Evolutionary conservation across 2,329 filamentous ascomycete genomes (phyloP).

Genomic region (Xylariaceae sp.): DNA sequence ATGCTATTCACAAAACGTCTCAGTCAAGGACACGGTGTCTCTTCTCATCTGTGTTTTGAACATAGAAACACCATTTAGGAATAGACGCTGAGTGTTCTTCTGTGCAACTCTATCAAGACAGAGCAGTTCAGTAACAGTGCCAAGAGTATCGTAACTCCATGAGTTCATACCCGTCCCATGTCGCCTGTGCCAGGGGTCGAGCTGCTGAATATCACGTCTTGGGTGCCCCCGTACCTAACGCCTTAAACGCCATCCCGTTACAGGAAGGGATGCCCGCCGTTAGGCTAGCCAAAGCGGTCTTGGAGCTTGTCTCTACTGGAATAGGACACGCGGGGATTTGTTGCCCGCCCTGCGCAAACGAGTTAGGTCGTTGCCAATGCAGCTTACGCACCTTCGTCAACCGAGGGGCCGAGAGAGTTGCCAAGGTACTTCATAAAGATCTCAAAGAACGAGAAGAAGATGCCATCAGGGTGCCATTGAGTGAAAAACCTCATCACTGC

Average conservation of each 20-base stretch:
- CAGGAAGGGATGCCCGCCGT: slow-evolving; percentile 5
- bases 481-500: neutral
- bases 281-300: neutral
- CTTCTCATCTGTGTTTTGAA: no score
- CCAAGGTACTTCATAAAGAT: neutral
- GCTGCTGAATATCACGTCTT: neutral
- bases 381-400: no score
- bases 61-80: no score
- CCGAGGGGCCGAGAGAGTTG: no score
- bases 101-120: neutral
- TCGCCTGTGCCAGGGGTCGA: slow-evolving; percentile 5
- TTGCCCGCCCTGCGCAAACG: slow-evolving; percentile 1
- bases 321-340: slow-evolving; percentile 14
- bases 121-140: no score
- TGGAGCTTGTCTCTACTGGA: slow-evolving; percentile 10
- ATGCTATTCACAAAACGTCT: no score
- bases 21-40: no score
- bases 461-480: neutral
- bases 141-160: no score
- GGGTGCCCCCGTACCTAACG: no score
- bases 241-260: neutral
- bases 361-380: no score
- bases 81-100: no score
- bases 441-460: neutral
- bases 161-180: neutral